Evolutionary conservation across 1,139 yeast genomes (phyloP).

Genomic region (Nadsonia starkeyi-henricii): DNA sequence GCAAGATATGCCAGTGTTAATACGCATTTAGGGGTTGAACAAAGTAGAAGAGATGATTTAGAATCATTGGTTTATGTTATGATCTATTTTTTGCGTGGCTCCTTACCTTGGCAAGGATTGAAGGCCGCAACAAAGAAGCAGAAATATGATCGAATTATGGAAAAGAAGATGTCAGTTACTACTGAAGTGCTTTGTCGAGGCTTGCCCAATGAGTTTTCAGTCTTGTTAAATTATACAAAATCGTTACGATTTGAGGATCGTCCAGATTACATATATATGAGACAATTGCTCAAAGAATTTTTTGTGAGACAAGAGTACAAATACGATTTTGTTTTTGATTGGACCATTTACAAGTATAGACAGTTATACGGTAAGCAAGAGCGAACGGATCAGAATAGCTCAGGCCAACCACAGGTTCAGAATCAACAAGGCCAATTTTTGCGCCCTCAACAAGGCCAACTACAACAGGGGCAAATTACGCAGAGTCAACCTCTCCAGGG

Average conservation of each 20-base stretch:
- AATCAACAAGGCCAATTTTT: too few relatives aligned
- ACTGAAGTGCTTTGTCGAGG: constrained; percentile 84
- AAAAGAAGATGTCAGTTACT: constrained; percentile 87
- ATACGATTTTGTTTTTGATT: constrained; percentile 90
- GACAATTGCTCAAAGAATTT: constrained; percentile 80
- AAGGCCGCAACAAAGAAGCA: constrained; percentile 96
- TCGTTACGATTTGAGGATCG: constrained; percentile 89
- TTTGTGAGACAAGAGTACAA: constrained; percentile 80
- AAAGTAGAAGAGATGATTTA: constrained; percentile 89
- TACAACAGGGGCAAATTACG: too few relatives aligned
- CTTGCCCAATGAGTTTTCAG: constrained; percentile 78
- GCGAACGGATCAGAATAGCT: too few relatives aligned
- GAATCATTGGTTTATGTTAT: constrained; percentile 92
- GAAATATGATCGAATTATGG: constrained; percentile 93
- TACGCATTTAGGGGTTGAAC: constrained; percentile 95
- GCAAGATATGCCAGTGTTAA: constrained; percentile 94
- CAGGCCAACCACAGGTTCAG: too few relatives aligned
- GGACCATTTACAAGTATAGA: constrained; percentile 77
- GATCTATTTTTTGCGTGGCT: constrained; percentile 88
- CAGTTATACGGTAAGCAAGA: background rate
- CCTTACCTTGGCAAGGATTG: constrained; percentile 97
- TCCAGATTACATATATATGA: constrained; percentile 84
- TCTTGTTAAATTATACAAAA: constrained; percentile 78
- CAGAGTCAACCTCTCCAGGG: too few relatives aligned
- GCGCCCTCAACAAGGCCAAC: too few relatives aligned